Conservation (phyloP, 1,284 basidiomycete genomes). For the Leccinum laetum region DNA sequence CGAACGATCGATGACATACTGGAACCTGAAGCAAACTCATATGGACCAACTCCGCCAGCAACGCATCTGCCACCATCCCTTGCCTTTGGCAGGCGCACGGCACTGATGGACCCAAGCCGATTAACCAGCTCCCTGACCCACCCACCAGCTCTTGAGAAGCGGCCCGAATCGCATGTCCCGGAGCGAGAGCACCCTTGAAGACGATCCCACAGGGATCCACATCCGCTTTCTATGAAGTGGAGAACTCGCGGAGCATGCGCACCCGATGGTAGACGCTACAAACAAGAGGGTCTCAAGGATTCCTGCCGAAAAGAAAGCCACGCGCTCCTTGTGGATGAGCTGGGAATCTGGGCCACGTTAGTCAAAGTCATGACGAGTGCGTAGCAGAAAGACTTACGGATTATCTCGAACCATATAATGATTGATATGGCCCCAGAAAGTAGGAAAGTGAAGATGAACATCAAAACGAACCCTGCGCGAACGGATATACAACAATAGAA, state of each 20-base stretch:
- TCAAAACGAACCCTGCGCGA: conserved; percentile 57
- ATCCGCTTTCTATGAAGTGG: not conserved
- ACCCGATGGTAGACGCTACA: conserved; percentile 56
- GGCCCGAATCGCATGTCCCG: too few species aligned
- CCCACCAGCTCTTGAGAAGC: too few species aligned
- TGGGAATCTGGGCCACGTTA: conserved; percentile 25
- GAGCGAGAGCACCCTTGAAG: too few species aligned
- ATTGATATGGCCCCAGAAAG: conserved; percentile 50
- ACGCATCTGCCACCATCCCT: too few species aligned
- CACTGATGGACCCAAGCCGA: too few species aligned
- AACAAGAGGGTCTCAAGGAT: conserved; percentile 53
- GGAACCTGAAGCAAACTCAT: too few species aligned
- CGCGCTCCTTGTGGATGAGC: conserved; percentile 39
- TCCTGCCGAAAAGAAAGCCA: conserved; percentile 47
- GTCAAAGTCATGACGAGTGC: not conserved
- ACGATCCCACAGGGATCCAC: too few species aligned
- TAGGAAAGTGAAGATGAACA: conserved; percentile 51
- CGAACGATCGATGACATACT: too few species aligned
- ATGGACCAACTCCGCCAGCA: too few species aligned
- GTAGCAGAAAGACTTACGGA: conserved; percentile 39
- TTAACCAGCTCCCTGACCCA: too few species aligned
- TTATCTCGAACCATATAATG: conserved; percentile 59
- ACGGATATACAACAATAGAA: conserved; percentile 68
- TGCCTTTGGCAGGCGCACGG: too few species aligned
- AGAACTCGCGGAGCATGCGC: conserved; percentile 17